These are phyloP conservation scores for Tylopilus cervinicoccineus DNA, from an alignment of 768 basidiomycete species.

Conservation along the genomic window DNA sequence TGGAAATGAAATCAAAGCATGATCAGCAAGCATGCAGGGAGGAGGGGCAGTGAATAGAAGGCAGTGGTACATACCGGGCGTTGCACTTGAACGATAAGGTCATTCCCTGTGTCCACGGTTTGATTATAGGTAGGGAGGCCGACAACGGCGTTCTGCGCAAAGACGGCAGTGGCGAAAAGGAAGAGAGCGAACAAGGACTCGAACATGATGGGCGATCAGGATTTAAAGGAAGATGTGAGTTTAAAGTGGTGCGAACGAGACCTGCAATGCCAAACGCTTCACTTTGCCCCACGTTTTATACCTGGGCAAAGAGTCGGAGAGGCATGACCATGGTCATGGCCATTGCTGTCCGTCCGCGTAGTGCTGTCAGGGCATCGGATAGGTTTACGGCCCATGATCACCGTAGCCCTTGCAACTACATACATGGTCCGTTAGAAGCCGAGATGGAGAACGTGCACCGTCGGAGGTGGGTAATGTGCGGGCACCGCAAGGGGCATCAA, in stretches of 20 bases:
- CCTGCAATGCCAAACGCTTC: not conserved
- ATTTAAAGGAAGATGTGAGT: not conserved
- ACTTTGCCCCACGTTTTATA: constrained; percentile 5
- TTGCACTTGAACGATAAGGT: constrained; percentile 43
- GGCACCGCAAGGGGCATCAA: not conserved
- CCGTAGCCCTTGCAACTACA: not conserved
- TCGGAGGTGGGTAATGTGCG: not conserved
- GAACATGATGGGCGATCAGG: constrained; percentile 11
- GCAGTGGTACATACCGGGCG: constrained; percentile 37
- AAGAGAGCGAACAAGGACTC: constrained; percentile 13
- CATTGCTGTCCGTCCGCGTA: constrained; percentile 1
- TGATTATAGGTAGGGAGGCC: constrained; percentile 32
- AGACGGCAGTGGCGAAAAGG: constrained; percentile 31
- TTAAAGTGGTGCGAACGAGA: not conserved
- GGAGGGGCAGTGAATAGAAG: not conserved
- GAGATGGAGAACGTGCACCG: not conserved
- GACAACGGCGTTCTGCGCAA: constrained; percentile 42
- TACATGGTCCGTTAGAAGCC: not conserved
- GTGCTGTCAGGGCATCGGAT: not conserved
- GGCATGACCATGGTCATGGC: not conserved
- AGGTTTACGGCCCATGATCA: not conserved
- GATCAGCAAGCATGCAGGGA: not conserved
- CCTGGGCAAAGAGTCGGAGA: not conserved
- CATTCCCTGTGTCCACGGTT: constrained; percentile 34
- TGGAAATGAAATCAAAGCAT: too few relatives aligned